Evolutionary conservation across 768 basidiomycete species (phyloP).

Genomic region (Serpula lacrymans): DNA sequence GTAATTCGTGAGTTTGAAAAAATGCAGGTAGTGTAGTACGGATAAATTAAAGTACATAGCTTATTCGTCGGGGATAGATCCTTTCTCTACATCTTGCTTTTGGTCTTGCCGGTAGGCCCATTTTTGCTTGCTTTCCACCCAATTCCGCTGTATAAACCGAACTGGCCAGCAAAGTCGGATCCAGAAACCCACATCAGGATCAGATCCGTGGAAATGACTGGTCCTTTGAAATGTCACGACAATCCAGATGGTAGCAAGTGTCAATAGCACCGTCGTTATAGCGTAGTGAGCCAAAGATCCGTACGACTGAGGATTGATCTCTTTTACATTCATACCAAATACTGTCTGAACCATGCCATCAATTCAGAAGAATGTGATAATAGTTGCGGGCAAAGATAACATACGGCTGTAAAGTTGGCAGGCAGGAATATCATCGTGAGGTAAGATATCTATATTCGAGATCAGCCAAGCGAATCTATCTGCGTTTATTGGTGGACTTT

Average conservation of each 20-base stretch:
- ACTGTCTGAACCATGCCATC: slow-evolving; percentile 25
- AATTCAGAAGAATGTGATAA: slow-evolving; percentile 1
- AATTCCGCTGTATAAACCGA: slow-evolving; percentile 6
- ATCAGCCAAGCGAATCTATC: background rate
- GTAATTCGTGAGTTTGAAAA: no score
- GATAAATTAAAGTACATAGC: no score
- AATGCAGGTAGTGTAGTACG: no score
- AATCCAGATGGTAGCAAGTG: slow-evolving; percentile 51
- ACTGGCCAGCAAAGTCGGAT: slow-evolving; percentile 21
- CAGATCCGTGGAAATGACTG: slow-evolving; percentile 18
- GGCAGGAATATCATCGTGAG: slow-evolving; percentile 63
- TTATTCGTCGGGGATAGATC: no score
- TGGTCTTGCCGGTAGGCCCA: no score
- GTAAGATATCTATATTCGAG: slow-evolving; percentile 42
- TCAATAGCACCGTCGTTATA: slow-evolving; percentile 45
- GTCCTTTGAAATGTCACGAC: slow-evolving; percentile 48
- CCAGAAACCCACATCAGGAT: slow-evolving; percentile 2
- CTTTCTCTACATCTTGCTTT: no score
- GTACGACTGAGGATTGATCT: slow-evolving; percentile 25
- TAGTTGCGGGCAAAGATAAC: slow-evolving; percentile 1
- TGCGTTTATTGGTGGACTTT: slow-evolving; percentile 9
- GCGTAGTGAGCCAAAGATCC: slow-evolving; percentile 37
- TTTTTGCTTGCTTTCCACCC: no score
- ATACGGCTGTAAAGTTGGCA: slow-evolving; percentile 40
- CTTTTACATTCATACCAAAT: slow-evolving; percentile 24